Conservation (phyloP, 2,329 filamentous ascomycete genomes). For the Cladosporium sp. region DNA sequence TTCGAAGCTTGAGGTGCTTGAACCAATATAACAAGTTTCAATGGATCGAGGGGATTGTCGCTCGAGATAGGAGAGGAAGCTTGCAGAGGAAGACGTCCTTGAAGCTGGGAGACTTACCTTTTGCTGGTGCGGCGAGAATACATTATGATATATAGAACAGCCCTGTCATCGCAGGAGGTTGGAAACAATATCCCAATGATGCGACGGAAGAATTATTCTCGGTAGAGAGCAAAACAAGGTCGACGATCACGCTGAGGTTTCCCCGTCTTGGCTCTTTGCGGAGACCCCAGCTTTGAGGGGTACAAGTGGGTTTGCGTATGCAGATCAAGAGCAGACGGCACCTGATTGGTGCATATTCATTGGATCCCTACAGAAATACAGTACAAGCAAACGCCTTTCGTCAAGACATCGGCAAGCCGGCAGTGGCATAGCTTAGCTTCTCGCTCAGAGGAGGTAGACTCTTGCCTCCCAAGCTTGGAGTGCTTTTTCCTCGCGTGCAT, state of each 20-base stretch:
- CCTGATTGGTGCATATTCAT: slow-evolving; percentile 8
- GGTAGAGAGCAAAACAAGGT: neutral
- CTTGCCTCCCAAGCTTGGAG: slow-evolving; percentile 36
- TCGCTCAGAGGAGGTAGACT: slow-evolving; percentile 29
- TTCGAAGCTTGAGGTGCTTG: slow-evolving; percentile 1
- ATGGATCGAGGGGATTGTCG: neutral
- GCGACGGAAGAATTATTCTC: slow-evolving; percentile 9
- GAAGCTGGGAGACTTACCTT: neutral
- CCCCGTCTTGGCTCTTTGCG: slow-evolving; percentile 9
- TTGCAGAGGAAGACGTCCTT: neutral
- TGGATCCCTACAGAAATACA: slow-evolving; percentile 6
- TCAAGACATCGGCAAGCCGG: slow-evolving; percentile 10
- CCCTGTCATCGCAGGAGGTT: neutral
- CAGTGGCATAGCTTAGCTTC: slow-evolving; percentile 6
- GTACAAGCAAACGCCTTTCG: slow-evolving; percentile 11
- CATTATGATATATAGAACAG: neutral
- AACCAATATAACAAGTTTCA: neutral
- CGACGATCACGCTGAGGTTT: neutral
- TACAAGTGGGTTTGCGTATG: neutral
- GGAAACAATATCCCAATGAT: neutral
- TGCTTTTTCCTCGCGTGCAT: slow-evolving; percentile 20
- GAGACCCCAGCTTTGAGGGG: slow-evolving; percentile 6
- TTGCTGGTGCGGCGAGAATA: neutral
- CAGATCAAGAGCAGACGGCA: neutral
- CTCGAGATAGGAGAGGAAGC: neutral